Evolutionary conservation across 2,329 filamentous ascomycete species (phyloP), one percentile per base, ranked within the genome.

Genomic region (Aureobasidium sp.): DNA sequence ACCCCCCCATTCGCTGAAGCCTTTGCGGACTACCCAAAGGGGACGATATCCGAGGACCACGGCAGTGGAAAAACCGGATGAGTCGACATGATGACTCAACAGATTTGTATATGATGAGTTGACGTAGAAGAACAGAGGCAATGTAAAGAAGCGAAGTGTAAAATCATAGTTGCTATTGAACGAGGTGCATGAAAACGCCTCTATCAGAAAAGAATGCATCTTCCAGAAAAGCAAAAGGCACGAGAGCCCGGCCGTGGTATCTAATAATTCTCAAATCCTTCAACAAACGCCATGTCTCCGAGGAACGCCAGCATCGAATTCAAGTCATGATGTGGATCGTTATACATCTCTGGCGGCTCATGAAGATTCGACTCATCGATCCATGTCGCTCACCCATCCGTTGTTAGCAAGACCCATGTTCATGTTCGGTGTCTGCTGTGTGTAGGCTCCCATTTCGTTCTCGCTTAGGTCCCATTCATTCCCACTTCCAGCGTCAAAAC

Each of bases 401-500:
- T 58, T 58, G 34, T 58, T 58, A 13, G 42, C 32, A 16, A 58
- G 42, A 48, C 32, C 42, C 54, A 58, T 47, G 32, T 48, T 58
- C 54, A 58, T 58, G 54, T 48, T 57, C 16, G 42, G 42, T 16
- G 54, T 48, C 30, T 47, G 53, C 53, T 45, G 41, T 27, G 32
- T 42, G 21, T 27, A 58, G 32, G 30, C 16, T 29, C 54, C 54
- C 54, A 71, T 69, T 52, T 72, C 71, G 68, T 65, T 88, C 86
- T 57, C 82, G 81, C 63, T 91, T 85, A 59, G 48, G 15, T 83
- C 86, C 62, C 88, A 89, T 69, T 92, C 83, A 62, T 80, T 81
- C 47, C 81, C 82, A 54, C 79, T 89, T 62, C 87, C 90, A 5
- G 73, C 74, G 70, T 95, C 91, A 68, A 93, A 94, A 66, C 88